A percentile compares a stretch with the other conserved stretches of the same genome.
Evolutionary conservation across 495 filamentous ascomycete species (phyloP).

Genomic region (Neurospora sp.): DNA sequence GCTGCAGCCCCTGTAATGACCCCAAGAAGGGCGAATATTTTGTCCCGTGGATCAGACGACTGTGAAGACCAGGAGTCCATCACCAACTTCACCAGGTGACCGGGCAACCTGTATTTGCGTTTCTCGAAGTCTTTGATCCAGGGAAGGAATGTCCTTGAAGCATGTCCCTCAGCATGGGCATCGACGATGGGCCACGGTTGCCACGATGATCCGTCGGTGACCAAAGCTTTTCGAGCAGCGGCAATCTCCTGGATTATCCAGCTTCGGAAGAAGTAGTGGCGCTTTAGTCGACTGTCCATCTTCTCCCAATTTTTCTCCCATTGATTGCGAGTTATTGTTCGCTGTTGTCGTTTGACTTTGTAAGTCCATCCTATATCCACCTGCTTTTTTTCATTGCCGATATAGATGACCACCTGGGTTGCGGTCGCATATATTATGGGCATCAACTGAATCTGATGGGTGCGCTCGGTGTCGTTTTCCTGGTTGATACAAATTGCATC

Average conservation of each 20-base stretch:
- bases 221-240: constrained; percentile 7
- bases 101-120: constrained; percentile 8
- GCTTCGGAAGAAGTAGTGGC: constrained; percentile 13
- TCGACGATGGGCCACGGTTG: constrained; percentile 10
- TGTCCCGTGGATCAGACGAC: constrained; percentile 19
- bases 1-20: constrained; percentile 10
- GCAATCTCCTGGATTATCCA: constrained; percentile 21
- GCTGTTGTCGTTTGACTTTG: not conserved
- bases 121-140: constrained; percentile 9
- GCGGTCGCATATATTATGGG: constrained; percentile 21
- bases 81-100: constrained; percentile 10
- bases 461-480: constrained; percentile 11
- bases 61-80: constrained; percentile 13
- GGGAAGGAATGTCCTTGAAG: constrained; percentile 5
- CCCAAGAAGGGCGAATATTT: constrained; percentile 19
- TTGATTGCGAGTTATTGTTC: not conserved
- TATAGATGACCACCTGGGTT: constrained; percentile 17
- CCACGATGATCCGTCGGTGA: constrained; percentile 11
- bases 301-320: constrained; percentile 10
- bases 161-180: not conserved
- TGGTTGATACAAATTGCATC: constrained; percentile 28
- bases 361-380: not conserved
- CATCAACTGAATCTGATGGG: constrained; percentile 21
- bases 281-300: constrained; percentile 7
- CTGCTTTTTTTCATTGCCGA: constrained; percentile 10